These are phyloP conservation scores for Yamadazyma takamatsuzukensis DNA, from an alignment of 805 yeast genomes.

Conservation along the genomic window DNA sequence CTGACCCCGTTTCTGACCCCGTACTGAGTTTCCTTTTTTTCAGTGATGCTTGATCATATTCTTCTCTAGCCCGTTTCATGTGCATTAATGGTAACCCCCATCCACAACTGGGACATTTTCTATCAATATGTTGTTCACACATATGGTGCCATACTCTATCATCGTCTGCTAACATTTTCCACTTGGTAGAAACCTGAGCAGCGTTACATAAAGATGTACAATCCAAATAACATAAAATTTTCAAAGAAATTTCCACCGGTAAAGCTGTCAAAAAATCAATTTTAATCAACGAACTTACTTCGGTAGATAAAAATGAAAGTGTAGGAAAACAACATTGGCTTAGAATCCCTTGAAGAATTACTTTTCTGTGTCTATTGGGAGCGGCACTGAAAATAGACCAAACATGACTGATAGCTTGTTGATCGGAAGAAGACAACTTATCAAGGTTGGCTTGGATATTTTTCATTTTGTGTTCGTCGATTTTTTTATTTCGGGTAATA, in stretches of 20 bases:
- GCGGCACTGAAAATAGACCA: constrained; percentile 84
- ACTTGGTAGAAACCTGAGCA: constrained; percentile 82
- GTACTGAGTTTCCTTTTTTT: constrained; percentile 4
- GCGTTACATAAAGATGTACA: constrained; percentile 92
- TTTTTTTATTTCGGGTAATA: constrained; percentile 63
- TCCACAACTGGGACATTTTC: constrained; percentile 97
- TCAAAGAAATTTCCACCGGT: constrained; percentile 82
- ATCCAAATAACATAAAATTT: constrained; percentile 83
- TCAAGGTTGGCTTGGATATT: constrained; percentile 58
- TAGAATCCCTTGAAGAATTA: constrained; percentile 78
- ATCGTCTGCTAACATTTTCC: constrained; percentile 92
- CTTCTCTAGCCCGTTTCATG: constrained; percentile 68
- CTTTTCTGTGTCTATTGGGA: constrained; percentile 61
- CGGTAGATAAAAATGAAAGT: constrained; percentile 77
- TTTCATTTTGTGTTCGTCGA: constrained; percentile 62
- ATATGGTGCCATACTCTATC: constrained; percentile 97
- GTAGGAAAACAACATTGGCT: constrained; percentile 95
- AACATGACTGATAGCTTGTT: constrained; percentile 72
- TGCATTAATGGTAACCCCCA: constrained; percentile 98
- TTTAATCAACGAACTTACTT: constrained; percentile 72
- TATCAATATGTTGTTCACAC: constrained; percentile 97
- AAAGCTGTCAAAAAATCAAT: constrained; percentile 84
- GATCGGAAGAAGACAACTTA: constrained; percentile 63
- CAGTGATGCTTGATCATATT: constrained; percentile 9
- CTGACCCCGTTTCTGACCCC: constrained; percentile 1